These are phyloP conservation scores for Epichloe elymi DNA, from an alignment of 2,329 filamentous ascomycete genomes.

Conservation along the genomic window DNA sequence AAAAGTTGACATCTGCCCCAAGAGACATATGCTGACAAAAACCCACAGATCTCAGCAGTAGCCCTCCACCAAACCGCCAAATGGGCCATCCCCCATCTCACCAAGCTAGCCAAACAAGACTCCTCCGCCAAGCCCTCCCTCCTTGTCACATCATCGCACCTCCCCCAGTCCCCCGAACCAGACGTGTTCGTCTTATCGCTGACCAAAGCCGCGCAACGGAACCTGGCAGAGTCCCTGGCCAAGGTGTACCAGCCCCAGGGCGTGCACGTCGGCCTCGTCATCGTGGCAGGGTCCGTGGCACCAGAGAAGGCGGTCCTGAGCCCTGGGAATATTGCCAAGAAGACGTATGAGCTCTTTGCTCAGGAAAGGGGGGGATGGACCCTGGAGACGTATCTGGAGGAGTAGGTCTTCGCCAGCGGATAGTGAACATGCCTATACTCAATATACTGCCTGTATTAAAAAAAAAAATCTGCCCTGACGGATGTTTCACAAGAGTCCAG, in stretches of 20 bases:
- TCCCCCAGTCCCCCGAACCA: slow-evolving; percentile 34
- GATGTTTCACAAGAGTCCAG: too few species aligned
- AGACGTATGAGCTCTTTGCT: slow-evolving; percentile 9
- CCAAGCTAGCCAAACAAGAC: slow-evolving; percentile 19
- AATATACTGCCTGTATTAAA: too few species aligned
- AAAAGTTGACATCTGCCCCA: too few species aligned
- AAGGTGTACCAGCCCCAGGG: slow-evolving; percentile 23
- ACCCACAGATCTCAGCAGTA: slow-evolving; percentile 28
- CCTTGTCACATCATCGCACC: slow-evolving; percentile 33
- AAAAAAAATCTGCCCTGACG: too few species aligned
- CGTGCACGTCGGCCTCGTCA: slow-evolving; percentile 34
- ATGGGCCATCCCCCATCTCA: slow-evolving; percentile 32
- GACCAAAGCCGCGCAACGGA: slow-evolving; percentile 37
- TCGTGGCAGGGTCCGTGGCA: slow-evolving; percentile 25
- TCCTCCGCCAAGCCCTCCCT: slow-evolving; percentile 26
- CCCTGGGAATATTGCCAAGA: slow-evolving; percentile 8
- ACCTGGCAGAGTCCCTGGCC: slow-evolving; percentile 31
- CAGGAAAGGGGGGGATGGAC: slow-evolving; percentile 5
- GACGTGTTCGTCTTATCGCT: slow-evolving; percentile 35
- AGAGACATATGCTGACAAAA: too few species aligned
- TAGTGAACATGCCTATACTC: too few species aligned
- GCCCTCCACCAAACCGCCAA: slow-evolving; percentile 33
- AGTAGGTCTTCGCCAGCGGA: not conserved
- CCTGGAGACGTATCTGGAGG: not conserved
- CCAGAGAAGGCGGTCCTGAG: slow-evolving; percentile 7